Evolutionary conservation across 2,329 filamentous ascomycete genomes (phyloP).

Genomic region (Neocatenulostroma microsporum): DNA sequence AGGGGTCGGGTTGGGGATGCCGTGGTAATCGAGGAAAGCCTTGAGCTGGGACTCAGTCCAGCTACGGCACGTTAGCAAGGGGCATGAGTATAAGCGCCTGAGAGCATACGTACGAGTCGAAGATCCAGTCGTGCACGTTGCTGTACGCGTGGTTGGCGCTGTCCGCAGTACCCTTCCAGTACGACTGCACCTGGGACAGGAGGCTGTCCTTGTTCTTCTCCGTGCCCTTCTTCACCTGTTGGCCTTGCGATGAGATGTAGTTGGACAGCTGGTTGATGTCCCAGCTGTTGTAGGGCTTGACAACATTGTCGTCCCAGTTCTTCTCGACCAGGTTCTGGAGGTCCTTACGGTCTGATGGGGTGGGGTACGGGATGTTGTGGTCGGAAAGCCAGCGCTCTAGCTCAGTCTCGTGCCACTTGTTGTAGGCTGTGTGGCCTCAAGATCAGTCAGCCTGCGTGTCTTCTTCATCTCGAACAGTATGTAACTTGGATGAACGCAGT

Average conservation of each 20-base stretch:
- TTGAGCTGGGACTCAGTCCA: conserved; percentile 94
- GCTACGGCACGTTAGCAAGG: conserved; percentile 46
- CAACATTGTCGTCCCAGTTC: conserved; percentile 77
- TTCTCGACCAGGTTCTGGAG: conserved; percentile 83
- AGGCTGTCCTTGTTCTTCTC: conserved; percentile 63
- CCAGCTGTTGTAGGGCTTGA: conserved; percentile 70
- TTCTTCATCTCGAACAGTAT: no score
- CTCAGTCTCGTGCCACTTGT: conserved; percentile 98
- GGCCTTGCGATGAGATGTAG: conserved; percentile 64
- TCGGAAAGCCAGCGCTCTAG: conserved; percentile 95
- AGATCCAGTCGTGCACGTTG: conserved; percentile 80
- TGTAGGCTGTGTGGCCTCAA: conserved; percentile 61
- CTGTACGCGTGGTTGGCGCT: conserved; percentile 63
- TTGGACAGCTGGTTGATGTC: conserved; percentile 58
- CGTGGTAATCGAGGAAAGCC: conserved; percentile 80
- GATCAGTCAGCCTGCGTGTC: conserved; percentile 21
- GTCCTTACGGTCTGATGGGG: conserved; percentile 82
- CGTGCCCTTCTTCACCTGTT: conserved; percentile 59
- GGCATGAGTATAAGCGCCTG: no score
- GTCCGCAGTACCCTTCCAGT: conserved; percentile 74
- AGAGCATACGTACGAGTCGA: conserved; percentile 69
- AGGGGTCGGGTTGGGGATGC: conserved; percentile 80
- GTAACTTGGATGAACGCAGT: not conserved
- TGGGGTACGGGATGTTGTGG: conserved; percentile 84
- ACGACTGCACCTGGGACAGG: conserved; percentile 58